Percentiles rank a stretch among this genome's conserved stretches.
Conservation (phyloP, 1,284 basidiomycete genomes). For the Cryptococcus deneoformans region DNA sequence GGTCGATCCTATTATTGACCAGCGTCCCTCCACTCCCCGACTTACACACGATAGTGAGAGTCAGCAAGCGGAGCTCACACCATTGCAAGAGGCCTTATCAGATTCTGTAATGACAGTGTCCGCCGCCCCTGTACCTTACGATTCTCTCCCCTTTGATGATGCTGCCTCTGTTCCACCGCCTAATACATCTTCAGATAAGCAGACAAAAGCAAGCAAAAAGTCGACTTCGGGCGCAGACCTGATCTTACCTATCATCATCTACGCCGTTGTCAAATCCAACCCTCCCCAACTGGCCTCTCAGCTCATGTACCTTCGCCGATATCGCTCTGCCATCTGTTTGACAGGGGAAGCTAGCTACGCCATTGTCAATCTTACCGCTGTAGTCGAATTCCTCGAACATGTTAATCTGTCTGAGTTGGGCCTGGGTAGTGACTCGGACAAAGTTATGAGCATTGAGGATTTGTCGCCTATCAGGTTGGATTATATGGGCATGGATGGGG, state of each 20-base stretch:
- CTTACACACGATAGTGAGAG: conserved; percentile 17
- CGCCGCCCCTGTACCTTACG: conserved; percentile 1
- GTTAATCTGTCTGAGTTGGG: conserved; percentile 82
- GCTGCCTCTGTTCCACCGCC: conserved; percentile 4
- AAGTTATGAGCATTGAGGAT: conserved; percentile 65
- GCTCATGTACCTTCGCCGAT: conserved; percentile 81
- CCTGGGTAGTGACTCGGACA: conserved; percentile 61
- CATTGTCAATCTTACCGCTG: conserved; percentile 88
- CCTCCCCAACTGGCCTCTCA: conserved; percentile 80
- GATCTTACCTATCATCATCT: conserved; percentile 77
- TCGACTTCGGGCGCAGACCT: conserved; percentile 49
- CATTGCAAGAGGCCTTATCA: conserved; percentile 35
- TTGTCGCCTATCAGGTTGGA: conserved; percentile 69
- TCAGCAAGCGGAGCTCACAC: conserved; percentile 5
- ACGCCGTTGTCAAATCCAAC: conserved; percentile 84
- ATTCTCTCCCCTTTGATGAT: not conserved
- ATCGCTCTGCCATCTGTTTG: conserved; percentile 64
- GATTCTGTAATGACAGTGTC: conserved; percentile 28
- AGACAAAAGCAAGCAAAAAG: conserved; percentile 8
- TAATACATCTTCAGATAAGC: conserved; percentile 3
- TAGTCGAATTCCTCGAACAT: conserved; percentile 89
- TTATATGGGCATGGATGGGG: conserved; percentile 32
- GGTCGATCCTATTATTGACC: not conserved
- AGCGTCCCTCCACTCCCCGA: conserved; percentile 15
- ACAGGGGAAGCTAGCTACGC: conserved; percentile 87